Percentiles rank a stretch among this genome's conserved stretches.
Conservation (phyloP, 768 basidiomycete genomes). For the Ramaria rubella region DNA sequence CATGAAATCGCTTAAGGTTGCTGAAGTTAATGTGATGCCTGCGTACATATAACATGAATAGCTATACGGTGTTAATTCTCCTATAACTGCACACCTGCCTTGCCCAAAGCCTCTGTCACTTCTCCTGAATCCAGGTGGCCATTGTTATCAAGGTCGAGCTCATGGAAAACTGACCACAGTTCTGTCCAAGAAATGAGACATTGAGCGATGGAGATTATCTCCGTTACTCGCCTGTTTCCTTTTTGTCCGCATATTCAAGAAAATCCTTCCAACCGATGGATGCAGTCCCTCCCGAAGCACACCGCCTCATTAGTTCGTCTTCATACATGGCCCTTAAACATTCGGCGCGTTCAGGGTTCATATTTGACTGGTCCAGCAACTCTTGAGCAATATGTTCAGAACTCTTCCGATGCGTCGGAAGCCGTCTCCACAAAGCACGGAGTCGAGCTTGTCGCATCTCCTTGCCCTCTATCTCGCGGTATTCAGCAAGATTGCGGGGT, state of each 20-base stretch:
- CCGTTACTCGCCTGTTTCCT: constrained; percentile 64
- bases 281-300: constrained; percentile 33
- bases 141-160: constrained; percentile 85
- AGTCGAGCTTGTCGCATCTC: constrained; percentile 55
- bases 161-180: constrained; percentile 88
- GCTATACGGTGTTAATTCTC: constrained; percentile 13
- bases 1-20: constrained; percentile 78
- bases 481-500: constrained; percentile 54
- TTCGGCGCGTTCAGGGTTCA: constrained; percentile 52
- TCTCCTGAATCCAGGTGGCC: constrained; percentile 69
- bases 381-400: constrained; percentile 20
- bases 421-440: constrained; percentile 55
- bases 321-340: constrained; percentile 66
- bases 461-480: constrained; percentile 56
- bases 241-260: constrained; percentile 65
- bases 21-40: constrained; percentile 69
- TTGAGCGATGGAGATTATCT: constrained; percentile 5
- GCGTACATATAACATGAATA: no score
- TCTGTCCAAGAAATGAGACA: constrained; percentile 39
- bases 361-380: constrained; percentile 11
- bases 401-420: constrained; percentile 31
- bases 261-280: constrained; percentile 65
- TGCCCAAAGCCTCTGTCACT: constrained; percentile 52
- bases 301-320: constrained; percentile 60
- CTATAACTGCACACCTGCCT: constrained; percentile 51